Base-by-base conservation (phyloP, 202 grass and related monocot genomes). In the Hordeum pubiflorum region DNA sequence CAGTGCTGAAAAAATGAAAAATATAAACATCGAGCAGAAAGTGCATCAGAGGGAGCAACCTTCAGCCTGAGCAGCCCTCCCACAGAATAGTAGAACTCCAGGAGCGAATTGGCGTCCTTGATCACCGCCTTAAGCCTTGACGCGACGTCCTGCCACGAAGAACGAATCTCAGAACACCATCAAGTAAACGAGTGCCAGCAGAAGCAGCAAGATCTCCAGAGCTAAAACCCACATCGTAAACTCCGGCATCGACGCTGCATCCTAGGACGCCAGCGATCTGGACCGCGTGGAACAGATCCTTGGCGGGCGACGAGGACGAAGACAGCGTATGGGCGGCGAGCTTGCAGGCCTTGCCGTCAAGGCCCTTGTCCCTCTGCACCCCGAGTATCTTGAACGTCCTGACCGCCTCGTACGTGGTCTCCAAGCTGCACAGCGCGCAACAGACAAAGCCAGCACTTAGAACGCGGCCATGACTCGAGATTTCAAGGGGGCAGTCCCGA, bases 311-410 rank as follows among this genome's bases (percentile, higher is more conserved):
- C 23, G 70, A 32, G 1, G 90, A 43, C 3, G 87, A 85, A 22
- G 59, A 79, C 68, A 99, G 59, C 58, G 83, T 87, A 22, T 93
- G 72, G 40, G 89, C 26, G 55, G 94, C 75, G 72, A 71, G 75
- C 72, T 81, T 43, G 81, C 97, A 99, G 24, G 78, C 83, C 75
- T 78, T 86, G 32, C 65, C 76, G 21, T 32, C 86, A 10, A 88
- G 69, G 18, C 85, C 74, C 71, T 69, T 70, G 38, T 74, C 77
- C 33, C 86, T 90, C 69, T 90, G 87, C 38, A 91, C 23, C 20
- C 83, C 92, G 38, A 99, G 92, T 80, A 87, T 89, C 80, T 96
- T 89, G 83, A 96, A 91, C 55, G 87, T 85, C 44, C 85, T 95
- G 73, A 91, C 63, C 40, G 90, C 92, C 80, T 96, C 96, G 63